Evolutionary conservation across 2,329 filamentous ascomycete species (phyloP).

Genomic region (Paecilomyces niveus): DNA sequence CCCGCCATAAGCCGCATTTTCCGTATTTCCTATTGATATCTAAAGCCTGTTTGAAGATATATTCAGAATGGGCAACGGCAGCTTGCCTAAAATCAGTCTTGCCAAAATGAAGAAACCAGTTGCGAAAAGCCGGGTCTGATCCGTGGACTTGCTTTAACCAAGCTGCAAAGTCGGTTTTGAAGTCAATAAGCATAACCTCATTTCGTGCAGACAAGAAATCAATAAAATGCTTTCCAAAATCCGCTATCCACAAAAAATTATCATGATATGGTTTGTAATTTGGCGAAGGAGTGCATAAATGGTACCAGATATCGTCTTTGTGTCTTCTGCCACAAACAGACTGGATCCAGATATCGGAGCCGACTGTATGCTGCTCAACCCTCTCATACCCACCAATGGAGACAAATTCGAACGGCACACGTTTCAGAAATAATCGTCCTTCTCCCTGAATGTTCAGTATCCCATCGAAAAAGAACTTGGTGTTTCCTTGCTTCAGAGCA

Average conservation of each 20-base stretch:
- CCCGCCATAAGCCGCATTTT: slow-evolving; percentile 48
- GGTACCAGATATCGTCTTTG: slow-evolving; percentile 53
- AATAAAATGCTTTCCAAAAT: slow-evolving; percentile 64
- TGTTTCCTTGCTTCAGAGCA: slow-evolving; percentile 29
- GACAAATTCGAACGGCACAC: slow-evolving; percentile 50
- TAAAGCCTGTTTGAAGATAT: slow-evolving; percentile 58
- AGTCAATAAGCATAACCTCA: slow-evolving; percentile 48
- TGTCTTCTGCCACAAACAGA: slow-evolving; percentile 34
- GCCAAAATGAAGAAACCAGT: slow-evolving; percentile 49
- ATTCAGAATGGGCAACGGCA: slow-evolving; percentile 54
- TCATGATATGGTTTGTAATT: slow-evolving; percentile 58
- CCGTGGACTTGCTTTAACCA: slow-evolving; percentile 50
- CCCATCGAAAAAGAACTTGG: slow-evolving; percentile 54
- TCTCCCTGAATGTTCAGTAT: slow-evolving; percentile 41
- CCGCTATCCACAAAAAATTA: slow-evolving; percentile 63
- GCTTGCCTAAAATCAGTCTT: slow-evolving; percentile 56
- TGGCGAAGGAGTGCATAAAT: slow-evolving; percentile 46
- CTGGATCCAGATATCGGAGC: slow-evolving; percentile 56
- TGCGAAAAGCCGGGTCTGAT: slow-evolving; percentile 34
- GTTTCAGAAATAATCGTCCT: slow-evolving; percentile 43
- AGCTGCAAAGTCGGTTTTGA: slow-evolving; percentile 48
- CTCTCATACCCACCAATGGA: slow-evolving; percentile 62
- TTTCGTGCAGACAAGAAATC: slow-evolving; percentile 46
- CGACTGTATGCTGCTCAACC: slow-evolving; percentile 39
- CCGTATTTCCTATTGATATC: slow-evolving; percentile 38